These are phyloP conservation scores for Cladosporium colombiae DNA, from an alignment of 2,329 filamentous ascomycete species.

Conservation along the genomic window DNA sequence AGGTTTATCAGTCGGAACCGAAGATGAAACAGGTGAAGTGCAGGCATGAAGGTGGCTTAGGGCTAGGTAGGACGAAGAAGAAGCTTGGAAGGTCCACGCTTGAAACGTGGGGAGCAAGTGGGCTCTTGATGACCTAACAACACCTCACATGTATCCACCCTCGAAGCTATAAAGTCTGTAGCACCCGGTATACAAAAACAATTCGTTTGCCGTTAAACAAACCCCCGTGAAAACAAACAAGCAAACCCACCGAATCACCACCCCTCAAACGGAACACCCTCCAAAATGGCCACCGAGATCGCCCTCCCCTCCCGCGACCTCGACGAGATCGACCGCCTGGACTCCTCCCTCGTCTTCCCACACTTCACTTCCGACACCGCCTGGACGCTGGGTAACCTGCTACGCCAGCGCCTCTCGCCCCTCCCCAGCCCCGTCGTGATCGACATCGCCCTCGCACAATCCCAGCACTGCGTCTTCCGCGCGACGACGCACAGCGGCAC, in stretches of 20 bases:
- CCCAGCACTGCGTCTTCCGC: conserved; percentile 62
- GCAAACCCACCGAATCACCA: background rate
- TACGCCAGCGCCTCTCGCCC: conserved; percentile 63
- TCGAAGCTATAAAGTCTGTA: conserved; percentile 12
- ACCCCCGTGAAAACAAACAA: too few relatives aligned
- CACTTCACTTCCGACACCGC: conserved; percentile 66
- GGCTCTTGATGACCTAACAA: conserved; percentile 1
- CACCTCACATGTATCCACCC: conserved; percentile 1
- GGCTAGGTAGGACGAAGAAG: background rate
- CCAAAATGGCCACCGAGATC: conserved; percentile 15
- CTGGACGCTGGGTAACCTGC: conserved; percentile 64
- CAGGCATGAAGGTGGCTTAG: background rate
- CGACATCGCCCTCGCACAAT: conserved; percentile 63
- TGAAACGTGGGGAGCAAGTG: background rate
- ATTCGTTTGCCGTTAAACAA: too few relatives aligned
- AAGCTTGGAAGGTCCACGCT: background rate
- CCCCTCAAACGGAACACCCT: background rate
- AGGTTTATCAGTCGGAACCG: background rate
- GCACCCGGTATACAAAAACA: background rate
- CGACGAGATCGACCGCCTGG: conserved; percentile 43
- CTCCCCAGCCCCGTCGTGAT: conserved; percentile 60
- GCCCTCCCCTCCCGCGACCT: conserved; percentile 37
- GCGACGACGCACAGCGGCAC: conserved; percentile 66
- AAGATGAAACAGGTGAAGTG: background rate
- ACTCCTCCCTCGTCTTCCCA: conserved; percentile 48